phyloP scores from a whole-genome alignment of 495 filamentous ascomycete genomes.

The Podospora tetraspora region DNA sequence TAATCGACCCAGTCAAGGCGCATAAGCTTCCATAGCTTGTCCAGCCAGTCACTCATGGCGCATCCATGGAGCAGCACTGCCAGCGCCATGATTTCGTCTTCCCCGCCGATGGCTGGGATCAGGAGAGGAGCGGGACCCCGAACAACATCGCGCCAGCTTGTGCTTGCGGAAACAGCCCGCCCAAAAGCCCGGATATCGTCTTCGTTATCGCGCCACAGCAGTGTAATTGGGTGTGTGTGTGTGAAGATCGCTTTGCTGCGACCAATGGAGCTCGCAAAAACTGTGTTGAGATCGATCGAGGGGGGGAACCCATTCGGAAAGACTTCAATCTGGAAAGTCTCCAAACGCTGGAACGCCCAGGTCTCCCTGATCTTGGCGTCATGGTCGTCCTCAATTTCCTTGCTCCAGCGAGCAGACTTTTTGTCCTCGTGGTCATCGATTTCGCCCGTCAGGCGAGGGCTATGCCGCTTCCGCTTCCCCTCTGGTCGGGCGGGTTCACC shows the following conservation, averaged over 20 bases:
- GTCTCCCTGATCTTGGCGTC: background rate
- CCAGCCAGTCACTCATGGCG: background rate
- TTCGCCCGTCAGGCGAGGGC: too few species aligned
- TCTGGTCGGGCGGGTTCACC: too few species aligned
- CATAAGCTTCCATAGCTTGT: background rate
- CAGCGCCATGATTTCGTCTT: background rate
- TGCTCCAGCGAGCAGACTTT: background rate
- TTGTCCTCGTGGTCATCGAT: too few species aligned
- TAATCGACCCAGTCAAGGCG: background rate
- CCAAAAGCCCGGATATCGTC: background rate
- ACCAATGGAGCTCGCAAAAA: background rate
- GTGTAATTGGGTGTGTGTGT: background rate
- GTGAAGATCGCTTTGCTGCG: background rate
- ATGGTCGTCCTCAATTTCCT: background rate
- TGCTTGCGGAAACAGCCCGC: background rate
- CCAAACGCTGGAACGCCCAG: background rate
- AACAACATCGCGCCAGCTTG: background rate
- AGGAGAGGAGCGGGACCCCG: background rate
- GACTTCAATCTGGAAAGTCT: background rate
- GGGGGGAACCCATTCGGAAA: background rate
- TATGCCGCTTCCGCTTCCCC: background rate
- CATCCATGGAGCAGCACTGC: background rate
- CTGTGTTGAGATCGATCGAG: background rate
- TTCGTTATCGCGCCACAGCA: background rate
- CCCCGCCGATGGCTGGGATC: background rate